These are phyloP conservation scores for Spathaspora jeffriesii DNA, from an alignment of 1,139 yeast genomes.

Conservation along the genomic window DNA sequence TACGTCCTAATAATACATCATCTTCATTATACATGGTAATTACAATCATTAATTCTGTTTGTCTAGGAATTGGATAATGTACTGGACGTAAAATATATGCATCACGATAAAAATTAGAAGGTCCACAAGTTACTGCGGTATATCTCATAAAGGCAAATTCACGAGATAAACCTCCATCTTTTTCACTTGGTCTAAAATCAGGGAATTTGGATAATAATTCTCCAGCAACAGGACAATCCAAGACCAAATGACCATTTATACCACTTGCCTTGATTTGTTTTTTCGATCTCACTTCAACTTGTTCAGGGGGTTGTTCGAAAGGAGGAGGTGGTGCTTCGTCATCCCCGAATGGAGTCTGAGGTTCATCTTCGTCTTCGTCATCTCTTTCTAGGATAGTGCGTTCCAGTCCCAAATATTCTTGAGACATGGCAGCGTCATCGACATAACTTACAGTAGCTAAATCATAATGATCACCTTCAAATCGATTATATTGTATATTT, in stretches of 20 bases:
- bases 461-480: slow-evolving; percentile 47
- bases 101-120: slow-evolving; percentile 46
- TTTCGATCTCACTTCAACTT: slow-evolving; percentile 40
- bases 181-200: slow-evolving; percentile 31
- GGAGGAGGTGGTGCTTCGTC: slow-evolving; percentile 18
- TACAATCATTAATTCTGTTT: slow-evolving; percentile 49
- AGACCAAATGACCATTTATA: slow-evolving; percentile 48
- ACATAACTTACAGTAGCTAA: slow-evolving; percentile 28
- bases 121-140: slow-evolving; percentile 53
- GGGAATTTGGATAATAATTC: slow-evolving; percentile 46
- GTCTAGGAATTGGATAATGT: slow-evolving; percentile 46
- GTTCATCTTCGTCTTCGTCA: slow-evolving; percentile 15
- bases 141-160: slow-evolving; percentile 52
- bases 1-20: slow-evolving; percentile 45
- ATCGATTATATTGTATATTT: slow-evolving; percentile 38
- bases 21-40: slow-evolving; percentile 53
- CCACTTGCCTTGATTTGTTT: slow-evolving; percentile 44
- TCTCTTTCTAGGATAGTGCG: not conserved
- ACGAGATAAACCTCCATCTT: slow-evolving; percentile 29
- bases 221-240: slow-evolving; percentile 53
- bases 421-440: slow-evolving; percentile 8
- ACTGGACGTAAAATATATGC: slow-evolving; percentile 48
- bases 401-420: not conserved
- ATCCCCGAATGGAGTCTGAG: slow-evolving; percentile 35
- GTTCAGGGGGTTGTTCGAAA: slow-evolving; percentile 26